Evolutionary conservation across 306 rosid species (phyloP).

Genomic region (Trifolium repens): DNA sequence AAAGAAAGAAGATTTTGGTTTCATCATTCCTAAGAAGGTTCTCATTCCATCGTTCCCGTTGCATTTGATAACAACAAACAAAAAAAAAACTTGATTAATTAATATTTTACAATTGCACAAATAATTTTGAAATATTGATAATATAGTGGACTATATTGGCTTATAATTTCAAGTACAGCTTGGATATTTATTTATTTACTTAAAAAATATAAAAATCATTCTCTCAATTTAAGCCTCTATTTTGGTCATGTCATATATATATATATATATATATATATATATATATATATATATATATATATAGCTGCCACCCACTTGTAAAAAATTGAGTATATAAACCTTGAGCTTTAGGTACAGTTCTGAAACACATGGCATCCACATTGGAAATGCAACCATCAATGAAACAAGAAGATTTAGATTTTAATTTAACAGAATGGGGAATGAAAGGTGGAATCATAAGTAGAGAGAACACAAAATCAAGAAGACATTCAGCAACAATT

Average conservation of each 20-base stretch:
- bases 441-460: conserved; percentile 54
- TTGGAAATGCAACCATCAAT: conserved; percentile 60
- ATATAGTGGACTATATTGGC: not conserved
- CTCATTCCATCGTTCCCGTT: too few relatives aligned
- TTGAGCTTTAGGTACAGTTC: conserved; percentile 5
- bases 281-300: too few relatives aligned
- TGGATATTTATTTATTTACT: too few relatives aligned
- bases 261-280: too few relatives aligned
- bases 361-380: conserved; percentile 46
- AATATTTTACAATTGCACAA: too few relatives aligned
- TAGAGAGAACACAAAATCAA: conserved; percentile 64
- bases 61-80: too few relatives aligned
- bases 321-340: conserved; percentile 18
- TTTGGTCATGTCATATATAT: too few relatives aligned
- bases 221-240: not conserved
- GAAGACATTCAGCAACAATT: conserved; percentile 84
- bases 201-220: too few relatives aligned
- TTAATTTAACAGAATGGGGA: conserved; percentile 73
- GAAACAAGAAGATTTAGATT: conserved; percentile 69
- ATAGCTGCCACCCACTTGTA: conserved; percentile 16
- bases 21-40: too few relatives aligned
- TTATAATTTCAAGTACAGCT: not conserved
- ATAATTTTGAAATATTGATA: too few relatives aligned
- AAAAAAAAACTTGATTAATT: too few relatives aligned
- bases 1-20: too few relatives aligned